A percentile compares a stretch with the other conserved stretches of the same genome.
Evolutionary conservation across 495 filamentous ascomycete species (phyloP).

Genomic region (Xanthoparmelia taractica): DNA sequence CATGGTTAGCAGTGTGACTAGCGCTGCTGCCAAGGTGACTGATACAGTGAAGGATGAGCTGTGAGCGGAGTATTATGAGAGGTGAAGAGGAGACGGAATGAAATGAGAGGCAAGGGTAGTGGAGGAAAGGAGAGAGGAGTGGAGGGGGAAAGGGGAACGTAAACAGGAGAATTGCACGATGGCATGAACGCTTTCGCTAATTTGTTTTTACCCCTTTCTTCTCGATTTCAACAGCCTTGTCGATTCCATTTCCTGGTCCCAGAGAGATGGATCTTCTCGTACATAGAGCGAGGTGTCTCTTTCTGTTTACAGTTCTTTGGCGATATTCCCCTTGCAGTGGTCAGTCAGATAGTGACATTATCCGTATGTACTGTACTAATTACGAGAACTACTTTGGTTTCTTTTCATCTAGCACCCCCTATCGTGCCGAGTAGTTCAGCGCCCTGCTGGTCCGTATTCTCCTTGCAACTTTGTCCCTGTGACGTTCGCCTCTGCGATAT

Average conservation of each 20-base stretch:
- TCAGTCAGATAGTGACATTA: not conserved
- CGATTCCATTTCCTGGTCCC: not conserved
- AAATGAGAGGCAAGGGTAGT: not conserved
- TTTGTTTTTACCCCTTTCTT: not conserved
- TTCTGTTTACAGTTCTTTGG: slow-evolving; percentile 6
- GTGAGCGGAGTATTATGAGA: slow-evolving; percentile 26
- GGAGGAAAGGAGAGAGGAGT: not conserved
- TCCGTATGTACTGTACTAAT: slow-evolving; percentile 6
- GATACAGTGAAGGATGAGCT: slow-evolving; percentile 51
- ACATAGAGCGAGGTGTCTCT: slow-evolving; percentile 9
- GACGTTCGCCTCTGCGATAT: too few species aligned
- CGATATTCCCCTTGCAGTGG: slow-evolving; percentile 13
- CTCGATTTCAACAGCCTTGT: not conserved
- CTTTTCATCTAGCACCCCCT: not conserved
- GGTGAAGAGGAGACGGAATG: not conserved
- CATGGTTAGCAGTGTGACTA: slow-evolving; percentile 39
- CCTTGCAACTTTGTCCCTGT: too few species aligned
- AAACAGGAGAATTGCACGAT: slow-evolving; percentile 4
- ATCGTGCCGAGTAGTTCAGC: too few species aligned
- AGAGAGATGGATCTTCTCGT: slow-evolving; percentile 2
- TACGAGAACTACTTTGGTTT: not conserved
- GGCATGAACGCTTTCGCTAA: slow-evolving; percentile 5
- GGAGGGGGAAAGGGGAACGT: not conserved
- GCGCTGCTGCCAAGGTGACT: slow-evolving; percentile 32
- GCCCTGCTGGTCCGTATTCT: too few species aligned